Percentiles rank a stretch among this genome's conserved stretches.
phyloP scores from a whole-genome alignment of 2,329 filamentous ascomycete genomes.

The Lachnellula hyalina region DNA sequence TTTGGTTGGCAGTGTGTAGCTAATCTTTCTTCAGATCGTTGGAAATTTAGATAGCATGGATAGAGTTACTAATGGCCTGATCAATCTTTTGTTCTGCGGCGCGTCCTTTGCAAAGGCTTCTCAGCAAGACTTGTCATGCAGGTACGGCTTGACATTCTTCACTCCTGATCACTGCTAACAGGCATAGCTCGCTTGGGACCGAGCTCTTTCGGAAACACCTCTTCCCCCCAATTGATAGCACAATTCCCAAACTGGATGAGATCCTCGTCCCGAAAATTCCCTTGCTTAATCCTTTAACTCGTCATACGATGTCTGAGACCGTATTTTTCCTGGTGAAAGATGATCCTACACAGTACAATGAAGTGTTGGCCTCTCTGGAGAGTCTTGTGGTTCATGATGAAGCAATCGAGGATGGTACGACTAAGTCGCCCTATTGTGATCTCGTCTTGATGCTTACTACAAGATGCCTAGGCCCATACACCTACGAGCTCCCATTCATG shows the following conservation, averaged over 20 bases:
- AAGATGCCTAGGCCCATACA: constrained; percentile 42
- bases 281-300: constrained; percentile 49
- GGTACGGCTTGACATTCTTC: constrained; percentile 10
- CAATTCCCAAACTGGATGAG: constrained; percentile 24
- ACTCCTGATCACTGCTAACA: constrained; percentile 8
- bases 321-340: constrained; percentile 52
- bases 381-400: constrained; percentile 46
- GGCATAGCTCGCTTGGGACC: constrained; percentile 38
- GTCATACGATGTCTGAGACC: constrained; percentile 55
- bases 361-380: constrained; percentile 47
- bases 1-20: constrained; percentile 8
- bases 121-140: constrained; percentile 22
- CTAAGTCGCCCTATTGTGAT: not conserved
- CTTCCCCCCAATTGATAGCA: constrained; percentile 49
- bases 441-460: constrained; percentile 19
- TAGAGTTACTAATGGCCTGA: constrained; percentile 32
- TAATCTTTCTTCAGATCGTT: constrained; percentile 21
- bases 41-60: constrained; percentile 30
- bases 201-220: constrained; percentile 59
- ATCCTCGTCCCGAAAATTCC: constrained; percentile 37
- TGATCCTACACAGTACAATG: constrained; percentile 42
- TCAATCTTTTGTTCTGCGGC: constrained; percentile 33
- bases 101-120: constrained; percentile 25
- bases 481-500: constrained; percentile 53
- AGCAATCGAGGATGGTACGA: constrained; percentile 35